A percentile compares a stretch with the other conserved stretches of the same genome.
Evolutionary conservation across 2,329 filamentous ascomycete genomes (phyloP).

Genomic region (Tolypocladium tropicale): DNA sequence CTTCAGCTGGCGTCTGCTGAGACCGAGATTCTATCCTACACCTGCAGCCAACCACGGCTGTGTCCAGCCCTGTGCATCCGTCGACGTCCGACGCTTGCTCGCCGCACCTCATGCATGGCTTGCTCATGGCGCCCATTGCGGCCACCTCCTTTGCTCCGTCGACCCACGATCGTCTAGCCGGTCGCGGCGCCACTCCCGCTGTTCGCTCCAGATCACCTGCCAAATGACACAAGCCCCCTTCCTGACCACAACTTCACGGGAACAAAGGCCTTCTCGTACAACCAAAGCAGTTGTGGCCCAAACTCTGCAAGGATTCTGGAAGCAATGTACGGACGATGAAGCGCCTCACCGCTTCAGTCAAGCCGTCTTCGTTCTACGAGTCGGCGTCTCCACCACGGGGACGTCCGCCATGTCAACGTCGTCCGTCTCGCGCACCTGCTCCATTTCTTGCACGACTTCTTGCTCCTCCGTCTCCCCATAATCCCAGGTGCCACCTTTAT

Average conservation of each 20-base stretch:
- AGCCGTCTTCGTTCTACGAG: background rate
- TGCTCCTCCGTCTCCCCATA: background rate
- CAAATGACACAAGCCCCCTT: background rate
- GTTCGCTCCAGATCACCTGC: background rate
- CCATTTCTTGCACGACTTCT: background rate
- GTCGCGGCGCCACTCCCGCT: background rate
- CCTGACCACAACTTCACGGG: background rate
- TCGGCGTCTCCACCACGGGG: background rate
- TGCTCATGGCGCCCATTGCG: too few species aligned
- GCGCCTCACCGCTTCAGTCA: background rate
- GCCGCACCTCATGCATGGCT: background rate
- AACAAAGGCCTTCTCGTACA: background rate
- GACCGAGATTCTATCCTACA: too few species aligned
- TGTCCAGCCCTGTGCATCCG: background rate
- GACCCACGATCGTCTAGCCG: too few species aligned
- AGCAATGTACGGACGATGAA: background rate
- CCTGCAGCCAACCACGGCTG: background rate
- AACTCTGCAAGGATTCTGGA: background rate
- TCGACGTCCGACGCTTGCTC: background rate
- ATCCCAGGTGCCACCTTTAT: background rate
- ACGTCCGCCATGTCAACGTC: background rate
- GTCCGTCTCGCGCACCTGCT: background rate
- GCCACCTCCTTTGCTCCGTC: too few species aligned
- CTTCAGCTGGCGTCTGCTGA: too few species aligned
- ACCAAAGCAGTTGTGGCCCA: background rate